phyloP scores from a whole-genome alignment of 345 rosid species.

The Citrus maxima region DNA sequence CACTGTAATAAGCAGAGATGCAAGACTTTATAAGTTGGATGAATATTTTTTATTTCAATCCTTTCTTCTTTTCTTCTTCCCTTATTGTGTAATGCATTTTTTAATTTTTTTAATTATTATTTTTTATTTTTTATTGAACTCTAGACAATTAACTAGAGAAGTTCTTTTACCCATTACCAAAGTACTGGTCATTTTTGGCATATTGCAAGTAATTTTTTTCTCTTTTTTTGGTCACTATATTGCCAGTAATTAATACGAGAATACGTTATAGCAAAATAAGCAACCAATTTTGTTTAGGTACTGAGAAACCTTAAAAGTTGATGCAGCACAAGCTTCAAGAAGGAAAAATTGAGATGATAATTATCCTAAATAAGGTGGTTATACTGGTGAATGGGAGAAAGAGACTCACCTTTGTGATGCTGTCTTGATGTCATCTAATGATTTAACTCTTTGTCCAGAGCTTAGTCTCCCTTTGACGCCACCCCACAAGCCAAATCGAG shows the following conservation, averaged over 20 bases:
- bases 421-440: conserved; percentile 15
- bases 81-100: not conserved
- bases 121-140: not conserved
- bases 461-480: conserved; percentile 17
- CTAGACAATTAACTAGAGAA: not conserved
- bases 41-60: not conserved
- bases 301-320: not conserved
- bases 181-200: not conserved
- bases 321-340: not conserved
- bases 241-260: not conserved
- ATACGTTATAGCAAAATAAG: not conserved
- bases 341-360: not conserved
- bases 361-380: not conserved
- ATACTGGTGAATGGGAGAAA: not conserved
- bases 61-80: not conserved
- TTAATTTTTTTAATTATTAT: too few species aligned
- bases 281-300: not conserved
- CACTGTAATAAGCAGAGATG: conserved; percentile 16
- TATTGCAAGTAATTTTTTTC: not conserved
- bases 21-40: not conserved
- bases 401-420: conserved; percentile 20
- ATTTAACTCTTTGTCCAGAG: conserved; percentile 20
- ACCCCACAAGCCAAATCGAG: conserved; percentile 9
- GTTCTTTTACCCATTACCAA: not conserved
- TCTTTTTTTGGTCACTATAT: not conserved